Base-by-base conservation (phyloP, 2,329 filamentous ascomycete species). In the Colletotrichum aenigma region DNA sequence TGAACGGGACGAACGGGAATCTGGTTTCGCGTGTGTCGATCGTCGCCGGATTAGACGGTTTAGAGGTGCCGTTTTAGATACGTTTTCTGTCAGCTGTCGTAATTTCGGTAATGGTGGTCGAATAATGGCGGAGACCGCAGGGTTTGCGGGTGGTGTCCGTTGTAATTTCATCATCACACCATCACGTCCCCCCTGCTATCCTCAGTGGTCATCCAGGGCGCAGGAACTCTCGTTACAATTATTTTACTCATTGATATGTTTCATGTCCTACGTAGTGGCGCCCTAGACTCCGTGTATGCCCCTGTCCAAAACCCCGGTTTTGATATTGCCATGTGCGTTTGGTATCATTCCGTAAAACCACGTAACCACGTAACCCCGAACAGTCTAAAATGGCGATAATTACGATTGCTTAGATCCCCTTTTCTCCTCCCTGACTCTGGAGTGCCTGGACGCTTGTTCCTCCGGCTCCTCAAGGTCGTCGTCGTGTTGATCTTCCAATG, bases 261-360 rank as follows among this genome's bases (percentile, higher is more conserved):
- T 58, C 43, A 13, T 36, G n/a, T 52, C 0, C n/a, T 52, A 52
- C n/a, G n/a, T 21, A 21, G 12, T 1, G 13, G 21, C 18, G 13
- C 6, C 64, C 38, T 13, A 10, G 34, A 67, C 65, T 55, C 65
- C 65, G 9, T 56, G 0, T 36, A 56, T 67, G 16, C n/a, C 10
- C 18, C 8, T 13, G 9, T 28, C 36, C 13, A 2, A 28, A 18
- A n/a, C 28, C 15, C 48, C 30, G 18, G 4, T 10, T 60, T 28
- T 18, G 30, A 21, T 7, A 7, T 15, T 36, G 43, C 28, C 28
- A 67, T 56, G 18, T 60, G 66, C 18, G 30, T 34, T 48, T 61
- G 66, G 55, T 69, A 69, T 69, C 66, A 38, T 61, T 16, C 30
- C 64, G n/a, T 67, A n/a, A 30, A 34, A 16, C 28, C 65, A 67